Percentiles rank a stretch among this genome's conserved stretches.
These are phyloP conservation scores for Nepenthes mirabilis DNA, from an alignment of 148 eudicot genomes.

Conservation along the genomic window DNA sequence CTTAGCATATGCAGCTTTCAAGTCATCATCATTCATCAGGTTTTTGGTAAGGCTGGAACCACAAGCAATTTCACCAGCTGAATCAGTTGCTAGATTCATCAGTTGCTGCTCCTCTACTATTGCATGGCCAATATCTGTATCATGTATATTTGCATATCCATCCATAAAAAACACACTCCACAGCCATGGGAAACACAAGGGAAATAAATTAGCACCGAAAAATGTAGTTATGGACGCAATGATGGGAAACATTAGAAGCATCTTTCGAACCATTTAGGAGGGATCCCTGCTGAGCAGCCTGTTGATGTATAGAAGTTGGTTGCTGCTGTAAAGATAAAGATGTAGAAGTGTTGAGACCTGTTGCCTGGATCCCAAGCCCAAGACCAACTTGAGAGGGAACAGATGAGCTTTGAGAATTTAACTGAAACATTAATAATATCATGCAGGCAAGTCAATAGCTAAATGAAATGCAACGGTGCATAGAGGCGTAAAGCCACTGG, in stretches of 20 bases:
- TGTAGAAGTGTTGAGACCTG: conserved; percentile 38
- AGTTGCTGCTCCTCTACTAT: conserved; percentile 50
- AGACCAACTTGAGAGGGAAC: conserved; percentile 56
- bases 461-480: too few species aligned
- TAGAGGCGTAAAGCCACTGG: too few species aligned
- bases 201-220: neutral
- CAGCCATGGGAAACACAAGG: neutral
- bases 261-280: conserved; percentile 43
- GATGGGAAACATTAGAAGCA: conserved; percentile 34
- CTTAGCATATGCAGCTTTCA: conserved; percentile 49
- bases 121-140: conserved; percentile 40
- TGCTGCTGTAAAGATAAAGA: conserved; percentile 59
- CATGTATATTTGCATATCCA: conserved; percentile 2
- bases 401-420: conserved; percentile 72
- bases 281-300: conserved; percentile 49
- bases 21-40: conserved; percentile 53
- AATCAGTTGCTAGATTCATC: conserved; percentile 47
- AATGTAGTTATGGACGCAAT: neutral
- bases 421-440: conserved; percentile 31
- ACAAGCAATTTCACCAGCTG: conserved; percentile 35
- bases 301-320: conserved; percentile 44
- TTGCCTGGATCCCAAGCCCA: conserved; percentile 60
- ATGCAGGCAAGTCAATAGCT: neutral
- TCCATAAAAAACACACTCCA: neutral
- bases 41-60: conserved; percentile 54